phyloP scores from a whole-genome alignment of 2,329 filamentous ascomycete species.

The Ophiostoma fasciatum region DNA sequence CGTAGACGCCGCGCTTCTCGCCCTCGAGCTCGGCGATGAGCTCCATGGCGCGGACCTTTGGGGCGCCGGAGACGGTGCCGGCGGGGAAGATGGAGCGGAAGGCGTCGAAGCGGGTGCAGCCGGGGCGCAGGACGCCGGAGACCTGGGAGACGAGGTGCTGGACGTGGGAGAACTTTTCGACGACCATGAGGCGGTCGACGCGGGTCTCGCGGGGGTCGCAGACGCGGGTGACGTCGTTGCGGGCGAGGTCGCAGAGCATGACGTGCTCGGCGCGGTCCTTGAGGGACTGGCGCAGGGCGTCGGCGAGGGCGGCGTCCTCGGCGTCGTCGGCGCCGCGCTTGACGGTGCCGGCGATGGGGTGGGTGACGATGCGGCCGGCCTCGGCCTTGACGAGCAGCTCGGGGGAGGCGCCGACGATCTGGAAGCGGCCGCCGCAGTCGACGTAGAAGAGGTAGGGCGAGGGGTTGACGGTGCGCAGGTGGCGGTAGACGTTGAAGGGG shows the following conservation, averaged over 20 bases:
- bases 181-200: conserved; percentile 88
- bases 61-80: conserved; percentile 86
- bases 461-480: conserved; percentile 92
- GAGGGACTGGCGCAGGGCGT: conserved; percentile 60
- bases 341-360: conserved; percentile 93
- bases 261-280: conserved; percentile 94
- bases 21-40: conserved; percentile 85
- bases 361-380: conserved; percentile 68
- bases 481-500: conserved; percentile 95
- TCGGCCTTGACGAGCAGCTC: conserved; percentile 91
- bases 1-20: conserved; percentile 92
- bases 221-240: conserved; percentile 93
- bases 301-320: conserved; percentile 68
- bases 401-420: conserved; percentile 88
- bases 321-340: conserved; percentile 67
- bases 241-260: conserved; percentile 91
- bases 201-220: conserved; percentile 80
- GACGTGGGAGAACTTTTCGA: conserved; percentile 90
- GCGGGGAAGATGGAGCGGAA: conserved; percentile 95
- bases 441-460: conserved; percentile 97
- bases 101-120: conserved; percentile 83
- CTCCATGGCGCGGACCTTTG: conserved; percentile 95
- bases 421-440: conserved; percentile 77
- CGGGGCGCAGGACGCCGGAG: conserved; percentile 70
- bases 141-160: conserved; percentile 96